phyloP scores from a whole-genome alignment of 2,329 filamentous ascomycete genomes.

The Rhynchosporium agropyri region DNA sequence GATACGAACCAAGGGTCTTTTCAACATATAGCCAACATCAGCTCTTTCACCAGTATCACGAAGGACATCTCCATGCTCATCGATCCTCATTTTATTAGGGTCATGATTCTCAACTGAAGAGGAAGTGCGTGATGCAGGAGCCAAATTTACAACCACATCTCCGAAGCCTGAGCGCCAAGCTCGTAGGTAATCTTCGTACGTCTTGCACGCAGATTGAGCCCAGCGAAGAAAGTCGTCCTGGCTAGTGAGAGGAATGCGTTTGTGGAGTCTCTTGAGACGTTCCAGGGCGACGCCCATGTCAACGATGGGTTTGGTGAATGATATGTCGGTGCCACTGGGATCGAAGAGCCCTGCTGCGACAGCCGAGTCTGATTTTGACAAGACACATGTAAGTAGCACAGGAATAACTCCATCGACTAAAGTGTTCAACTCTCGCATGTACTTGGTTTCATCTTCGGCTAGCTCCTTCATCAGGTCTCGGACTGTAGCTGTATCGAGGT shows the following conservation, averaged over 20 bases:
- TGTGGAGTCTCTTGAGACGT: slow-evolving; percentile 78
- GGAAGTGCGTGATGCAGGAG: slow-evolving; percentile 56
- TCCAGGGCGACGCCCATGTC: slow-evolving; percentile 92
- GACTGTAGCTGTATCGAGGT: slow-evolving; percentile 67
- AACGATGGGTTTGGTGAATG: slow-evolving; percentile 80
- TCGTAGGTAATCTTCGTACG: slow-evolving; percentile 84
- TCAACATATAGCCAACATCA: slow-evolving; percentile 90
- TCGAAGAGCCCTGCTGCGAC: slow-evolving; percentile 70
- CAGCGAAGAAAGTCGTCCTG: slow-evolving; percentile 74
- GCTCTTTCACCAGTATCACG: slow-evolving; percentile 76
- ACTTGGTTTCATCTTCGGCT: slow-evolving; percentile 80
- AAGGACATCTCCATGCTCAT: slow-evolving; percentile 66
- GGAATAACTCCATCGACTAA: slow-evolving; percentile 94
- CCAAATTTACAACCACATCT: slow-evolving; percentile 90
- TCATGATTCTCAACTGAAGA: slow-evolving; percentile 62
- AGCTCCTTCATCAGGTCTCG: slow-evolving; percentile 80
- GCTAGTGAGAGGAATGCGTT: slow-evolving; percentile 74
- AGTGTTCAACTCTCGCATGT: slow-evolving; percentile 87
- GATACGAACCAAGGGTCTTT: slow-evolving; percentile 81
- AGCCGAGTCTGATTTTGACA: slow-evolving; percentile 69
- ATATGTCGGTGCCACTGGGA: slow-evolving; percentile 54
- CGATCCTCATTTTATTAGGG: slow-evolving; percentile 60
- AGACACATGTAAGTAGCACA: slow-evolving; percentile 81
- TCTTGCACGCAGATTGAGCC: slow-evolving; percentile 75
- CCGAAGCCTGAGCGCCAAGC: slow-evolving; percentile 94